Percentiles rank a stretch among this genome's conserved stretches.
These are phyloP conservation scores for Cynanchum wilfordii DNA, from an alignment of 257 asterid species.

Conservation along the genomic window DNA sequence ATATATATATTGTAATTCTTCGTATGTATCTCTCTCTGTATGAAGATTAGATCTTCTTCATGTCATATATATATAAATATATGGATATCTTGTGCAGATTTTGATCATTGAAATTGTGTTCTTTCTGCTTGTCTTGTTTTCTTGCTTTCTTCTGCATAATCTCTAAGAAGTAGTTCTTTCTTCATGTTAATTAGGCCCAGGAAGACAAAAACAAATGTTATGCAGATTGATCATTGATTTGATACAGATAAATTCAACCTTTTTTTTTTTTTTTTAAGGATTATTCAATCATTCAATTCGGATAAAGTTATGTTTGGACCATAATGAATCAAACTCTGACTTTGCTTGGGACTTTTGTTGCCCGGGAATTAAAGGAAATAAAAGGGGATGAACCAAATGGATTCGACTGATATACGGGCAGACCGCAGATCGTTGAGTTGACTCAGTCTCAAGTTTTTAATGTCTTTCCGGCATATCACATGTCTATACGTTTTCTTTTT, in stretches of 20 bases:
- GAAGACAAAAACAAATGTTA: too few species aligned
- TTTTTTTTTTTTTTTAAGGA: too few species aligned
- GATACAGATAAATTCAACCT: too few species aligned
- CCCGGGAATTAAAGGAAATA: too few species aligned
- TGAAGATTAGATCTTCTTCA: neutral
- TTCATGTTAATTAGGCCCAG: too few species aligned
- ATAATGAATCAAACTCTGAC: neutral
- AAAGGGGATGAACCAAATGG: neutral
- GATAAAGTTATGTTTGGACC: neutral
- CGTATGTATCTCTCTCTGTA: neutral
- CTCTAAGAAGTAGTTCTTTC: too few species aligned
- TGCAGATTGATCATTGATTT: too few species aligned
- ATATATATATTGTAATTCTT: conserved; percentile 10
- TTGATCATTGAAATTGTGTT: neutral
- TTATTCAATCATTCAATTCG: too few species aligned
- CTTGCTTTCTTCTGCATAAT: too few species aligned
- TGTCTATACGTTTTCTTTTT: too few species aligned
- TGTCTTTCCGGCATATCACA: too few species aligned
- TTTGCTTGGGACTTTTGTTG: neutral
- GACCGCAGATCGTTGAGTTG: conserved; percentile 14
- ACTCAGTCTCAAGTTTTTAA: neutral
- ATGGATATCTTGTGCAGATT: neutral
- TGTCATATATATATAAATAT: neutral
- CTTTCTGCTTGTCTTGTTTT: neutral
- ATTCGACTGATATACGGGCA: neutral